phyloP scores from a whole-genome alignment of 2,329 filamentous ascomycete species.

The Trichoderma citrinoviride region DNA sequence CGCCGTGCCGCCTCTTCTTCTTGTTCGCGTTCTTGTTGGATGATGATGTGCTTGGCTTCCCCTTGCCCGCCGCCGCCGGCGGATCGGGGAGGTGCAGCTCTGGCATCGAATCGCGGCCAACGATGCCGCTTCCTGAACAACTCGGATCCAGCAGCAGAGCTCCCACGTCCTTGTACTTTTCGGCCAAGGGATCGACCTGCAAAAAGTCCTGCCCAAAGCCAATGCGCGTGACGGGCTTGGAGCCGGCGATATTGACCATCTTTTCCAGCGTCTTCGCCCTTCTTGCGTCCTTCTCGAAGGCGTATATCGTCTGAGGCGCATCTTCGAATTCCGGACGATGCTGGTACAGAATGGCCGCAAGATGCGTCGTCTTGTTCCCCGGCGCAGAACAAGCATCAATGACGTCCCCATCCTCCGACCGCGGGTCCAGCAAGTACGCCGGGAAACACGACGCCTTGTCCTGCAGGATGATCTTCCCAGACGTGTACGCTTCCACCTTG shows the following conservation, averaged over 20 bases:
- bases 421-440: slow-evolving; percentile 76
- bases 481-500: slow-evolving; percentile 68
- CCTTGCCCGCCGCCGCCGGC: slow-evolving; percentile 22
- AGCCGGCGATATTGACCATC: slow-evolving; percentile 80
- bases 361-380: slow-evolving; percentile 95
- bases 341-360: slow-evolving; percentile 68
- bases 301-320: slow-evolving; percentile 55
- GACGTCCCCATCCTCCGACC: slow-evolving; percentile 66
- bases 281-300: slow-evolving; percentile 72
- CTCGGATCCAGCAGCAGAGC: slow-evolving; percentile 87
- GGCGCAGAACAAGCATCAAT: slow-evolving; percentile 95
- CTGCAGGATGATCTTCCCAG: slow-evolving; percentile 82
- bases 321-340: slow-evolving; percentile 39
- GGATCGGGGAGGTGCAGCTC: slow-evolving; percentile 57
- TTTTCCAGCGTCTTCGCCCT: slow-evolving; percentile 75
- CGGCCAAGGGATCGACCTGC: slow-evolving; percentile 63
- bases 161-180: slow-evolving; percentile 66
- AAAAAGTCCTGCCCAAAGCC: slow-evolving; percentile 79
- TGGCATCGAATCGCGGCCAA: slow-evolving; percentile 79
- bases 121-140: slow-evolving; percentile 93
- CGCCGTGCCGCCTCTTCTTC: slow-evolving; percentile 48
- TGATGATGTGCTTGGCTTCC: slow-evolving; percentile 2
- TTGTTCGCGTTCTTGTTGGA: slow-evolving; percentile 32
- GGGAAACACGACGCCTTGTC: slow-evolving; percentile 98
- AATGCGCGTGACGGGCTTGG: slow-evolving; percentile 63